Evolutionary conservation across 306 rosid species (phyloP).

Genomic region (Trifolium repens): DNA sequence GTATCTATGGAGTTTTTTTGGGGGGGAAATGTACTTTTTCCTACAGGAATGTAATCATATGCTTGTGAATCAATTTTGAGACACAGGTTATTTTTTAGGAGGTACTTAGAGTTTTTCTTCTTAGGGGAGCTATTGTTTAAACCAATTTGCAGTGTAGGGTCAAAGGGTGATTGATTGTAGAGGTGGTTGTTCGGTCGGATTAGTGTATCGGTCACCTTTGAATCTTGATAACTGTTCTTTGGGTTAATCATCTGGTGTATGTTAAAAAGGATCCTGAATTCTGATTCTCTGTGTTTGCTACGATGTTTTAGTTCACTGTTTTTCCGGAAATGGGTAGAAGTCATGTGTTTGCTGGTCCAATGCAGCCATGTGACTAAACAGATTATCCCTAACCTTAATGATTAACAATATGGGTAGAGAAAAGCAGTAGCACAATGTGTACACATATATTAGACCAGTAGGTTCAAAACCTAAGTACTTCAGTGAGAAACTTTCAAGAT

Average conservation of each 20-base stretch:
- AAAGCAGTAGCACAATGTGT: neutral
- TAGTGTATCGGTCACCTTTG: neutral
- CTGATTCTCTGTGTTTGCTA: neutral
- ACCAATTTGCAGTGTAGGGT: neutral
- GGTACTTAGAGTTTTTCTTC: neutral
- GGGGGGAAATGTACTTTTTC: neutral
- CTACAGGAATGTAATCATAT: neutral
- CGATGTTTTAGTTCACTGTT: neutral
- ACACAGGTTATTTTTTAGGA: neutral
- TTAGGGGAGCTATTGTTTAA: neutral
- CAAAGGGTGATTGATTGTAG: neutral
- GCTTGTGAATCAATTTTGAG: neutral
- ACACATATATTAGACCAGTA: neutral
- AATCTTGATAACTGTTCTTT: constrained; percentile 8
- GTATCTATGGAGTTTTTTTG: neutral
- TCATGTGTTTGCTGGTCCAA: neutral
- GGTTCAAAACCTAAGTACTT: constrained; percentile 3
- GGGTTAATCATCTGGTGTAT: constrained; percentile 4
- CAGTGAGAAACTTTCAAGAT: neutral
- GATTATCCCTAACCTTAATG: neutral
- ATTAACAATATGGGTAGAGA: constrained; percentile 4
- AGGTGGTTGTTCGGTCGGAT: neutral
- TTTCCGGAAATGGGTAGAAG: neutral
- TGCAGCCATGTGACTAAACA: constrained; percentile 1
- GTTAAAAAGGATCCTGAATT: neutral